phyloP scores from a whole-genome alignment of 805 yeast genomes.

The Yueomyces sp. region DNA sequence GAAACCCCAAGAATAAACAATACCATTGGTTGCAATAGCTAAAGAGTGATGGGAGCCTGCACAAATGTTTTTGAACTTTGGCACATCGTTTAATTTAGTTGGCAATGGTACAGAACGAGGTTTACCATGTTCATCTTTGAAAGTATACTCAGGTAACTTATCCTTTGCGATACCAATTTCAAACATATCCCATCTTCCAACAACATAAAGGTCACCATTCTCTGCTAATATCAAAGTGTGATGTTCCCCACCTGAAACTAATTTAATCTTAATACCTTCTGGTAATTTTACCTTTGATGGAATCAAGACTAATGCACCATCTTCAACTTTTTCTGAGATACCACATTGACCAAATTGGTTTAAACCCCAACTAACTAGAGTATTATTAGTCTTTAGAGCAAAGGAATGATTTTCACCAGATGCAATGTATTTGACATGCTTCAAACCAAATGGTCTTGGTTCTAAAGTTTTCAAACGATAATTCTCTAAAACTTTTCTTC shows the following conservation, averaged over 20 bases:
- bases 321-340: conserved; percentile 59
- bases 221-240: conserved; percentile 68
- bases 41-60: conserved; percentile 89
- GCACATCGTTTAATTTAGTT: conserved; percentile 46
- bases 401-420: conserved; percentile 94
- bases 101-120: conserved; percentile 82
- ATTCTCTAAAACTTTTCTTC: conserved; percentile 72
- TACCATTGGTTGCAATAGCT: conserved; percentile 74
- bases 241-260: conserved; percentile 88
- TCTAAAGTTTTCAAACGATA: conserved; percentile 59
- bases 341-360: conserved; percentile 98
- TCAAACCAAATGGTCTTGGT: conserved; percentile 75
- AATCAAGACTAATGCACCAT: conserved; percentile 64
- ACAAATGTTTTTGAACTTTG: conserved; percentile 47
- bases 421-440: conserved; percentile 65
- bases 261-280: conserved; percentile 39
- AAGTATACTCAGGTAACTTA: conserved; percentile 56
- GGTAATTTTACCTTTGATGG: conserved; percentile 68
- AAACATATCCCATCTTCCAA: conserved; percentile 90
- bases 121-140: conserved; percentile 65
- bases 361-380: conserved; percentile 84
- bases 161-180: conserved; percentile 71
- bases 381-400: conserved; percentile 65
- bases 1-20: conserved; percentile 92
- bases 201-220: conserved; percentile 63